Evolutionary conservation across 345 rosid genomes (phyloP).

Genomic region (Clausena lansium): DNA sequence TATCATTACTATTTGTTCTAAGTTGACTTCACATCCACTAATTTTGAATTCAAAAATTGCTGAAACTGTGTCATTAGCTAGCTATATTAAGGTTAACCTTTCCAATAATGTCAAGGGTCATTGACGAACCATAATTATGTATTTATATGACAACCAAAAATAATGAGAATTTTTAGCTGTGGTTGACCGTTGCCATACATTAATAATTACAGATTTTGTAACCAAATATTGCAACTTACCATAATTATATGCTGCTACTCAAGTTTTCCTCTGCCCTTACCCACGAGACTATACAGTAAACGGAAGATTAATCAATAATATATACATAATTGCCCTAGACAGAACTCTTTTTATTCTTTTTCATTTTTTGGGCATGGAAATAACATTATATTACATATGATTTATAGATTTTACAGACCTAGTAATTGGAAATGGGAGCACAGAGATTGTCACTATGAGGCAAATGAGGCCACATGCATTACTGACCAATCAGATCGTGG

Average conservation of each 20-base stretch:
- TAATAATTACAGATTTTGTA: neutral
- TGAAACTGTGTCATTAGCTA: neutral
- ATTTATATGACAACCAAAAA: neutral
- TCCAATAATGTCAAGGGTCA: neutral
- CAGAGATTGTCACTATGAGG: neutral
- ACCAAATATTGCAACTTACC: neutral
- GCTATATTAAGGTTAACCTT: neutral
- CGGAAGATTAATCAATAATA: neutral
- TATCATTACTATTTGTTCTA: no score
- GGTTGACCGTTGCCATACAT: neutral
- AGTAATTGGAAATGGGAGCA: neutral
- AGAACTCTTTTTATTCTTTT: neutral
- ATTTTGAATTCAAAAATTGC: neutral
- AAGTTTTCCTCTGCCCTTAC: neutral
- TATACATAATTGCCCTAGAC: neutral
- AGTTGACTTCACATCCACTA: neutral
- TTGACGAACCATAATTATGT: neutral
- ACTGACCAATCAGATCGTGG: neutral
- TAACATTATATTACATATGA: neutral
- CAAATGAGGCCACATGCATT: conserved; percentile 1
- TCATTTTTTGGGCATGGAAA: neutral
- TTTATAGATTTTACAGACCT: neutral
- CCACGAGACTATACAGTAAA: neutral
- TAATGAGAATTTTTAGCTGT: neutral
- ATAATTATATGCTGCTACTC: no score